Percentiles rank a stretch among this genome's conserved stretches.
These are phyloP conservation scores for Cystobasidium onofrii DNA, from an alignment of 768 basidiomycete species.

Conservation along the genomic window DNA sequence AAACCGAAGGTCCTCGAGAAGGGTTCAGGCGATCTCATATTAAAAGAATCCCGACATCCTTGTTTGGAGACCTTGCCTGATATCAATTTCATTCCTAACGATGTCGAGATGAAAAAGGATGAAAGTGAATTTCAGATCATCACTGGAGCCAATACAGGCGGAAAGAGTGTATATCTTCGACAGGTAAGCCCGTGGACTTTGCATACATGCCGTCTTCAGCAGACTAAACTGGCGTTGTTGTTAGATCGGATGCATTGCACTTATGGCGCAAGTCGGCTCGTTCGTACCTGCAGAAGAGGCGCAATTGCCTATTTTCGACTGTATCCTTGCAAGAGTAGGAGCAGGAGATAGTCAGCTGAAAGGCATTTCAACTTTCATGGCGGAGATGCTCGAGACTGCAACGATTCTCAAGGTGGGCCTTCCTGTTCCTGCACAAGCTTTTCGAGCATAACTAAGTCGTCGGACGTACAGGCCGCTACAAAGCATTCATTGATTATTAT, in stretches of 20 bases:
- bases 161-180: slow-evolving; percentile 93
- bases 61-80: slow-evolving; percentile 95
- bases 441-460: background rate
- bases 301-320: slow-evolving; percentile 83
- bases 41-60: slow-evolving; percentile 85
- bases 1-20: slow-evolving; percentile 72
- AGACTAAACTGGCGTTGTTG: too few species aligned
- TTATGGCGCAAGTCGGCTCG: slow-evolving; percentile 91
- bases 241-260: slow-evolving; percentile 82
- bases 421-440: background rate
- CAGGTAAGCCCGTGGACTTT: slow-evolving; percentile 51
- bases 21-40: slow-evolving; percentile 69
- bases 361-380: slow-evolving; percentile 98
- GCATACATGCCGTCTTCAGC: too few species aligned
- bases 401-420: slow-evolving; percentile 71
- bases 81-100: slow-evolving; percentile 87
- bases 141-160: slow-evolving; percentile 98
- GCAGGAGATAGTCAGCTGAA: slow-evolving; percentile 96
- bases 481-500: slow-evolving; percentile 92
- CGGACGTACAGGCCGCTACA: slow-evolving; percentile 66
- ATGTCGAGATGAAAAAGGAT: slow-evolving; percentile 69
- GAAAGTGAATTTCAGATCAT: slow-evolving; percentile 78
- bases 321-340: slow-evolving; percentile 86
- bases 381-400: slow-evolving; percentile 97
- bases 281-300: slow-evolving; percentile 90